phyloP scores from a whole-genome alignment of 148 eudicot species.

The Dysphania ambrosioides region DNA sequence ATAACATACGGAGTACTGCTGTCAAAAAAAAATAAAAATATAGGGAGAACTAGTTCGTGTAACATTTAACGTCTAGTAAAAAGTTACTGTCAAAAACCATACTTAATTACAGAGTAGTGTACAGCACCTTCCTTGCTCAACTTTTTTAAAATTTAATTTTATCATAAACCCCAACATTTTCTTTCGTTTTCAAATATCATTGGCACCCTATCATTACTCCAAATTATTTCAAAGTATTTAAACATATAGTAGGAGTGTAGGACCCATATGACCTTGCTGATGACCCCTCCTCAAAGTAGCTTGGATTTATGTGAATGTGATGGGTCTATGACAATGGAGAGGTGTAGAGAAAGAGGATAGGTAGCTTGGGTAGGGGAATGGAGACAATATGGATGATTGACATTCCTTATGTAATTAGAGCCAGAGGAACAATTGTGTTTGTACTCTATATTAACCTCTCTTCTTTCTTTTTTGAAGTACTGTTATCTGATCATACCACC shows the following conservation, averaged over 20 bases:
- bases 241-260: not conserved
- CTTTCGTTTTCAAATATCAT: not conserved
- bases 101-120: too few species aligned
- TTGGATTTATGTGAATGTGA: constrained; percentile 27
- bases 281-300: constrained; percentile 16
- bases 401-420: constrained; percentile 30
- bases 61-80: too few species aligned
- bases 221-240: not conserved
- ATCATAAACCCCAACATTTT: too few species aligned
- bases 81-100: too few species aligned
- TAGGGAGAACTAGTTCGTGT: too few species aligned
- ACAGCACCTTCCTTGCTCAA: too few species aligned
- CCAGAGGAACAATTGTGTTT: constrained; percentile 30
- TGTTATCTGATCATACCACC: too few species aligned
- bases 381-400: constrained; percentile 37
- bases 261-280: constrained; percentile 8
- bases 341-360: not conserved
- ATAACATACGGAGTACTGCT: too few species aligned
- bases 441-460: too few species aligned
- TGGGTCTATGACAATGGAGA: constrained; percentile 31
- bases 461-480: too few species aligned
- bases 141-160: too few species aligned
- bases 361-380: constrained; percentile 23
- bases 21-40: too few species aligned
- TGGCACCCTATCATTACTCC: not conserved